Evolutionary conservation across 129 eudicot genomes (phyloP), one percentile per base, ranked within the genome.

Genomic region (Tagetes erecta): DNA sequence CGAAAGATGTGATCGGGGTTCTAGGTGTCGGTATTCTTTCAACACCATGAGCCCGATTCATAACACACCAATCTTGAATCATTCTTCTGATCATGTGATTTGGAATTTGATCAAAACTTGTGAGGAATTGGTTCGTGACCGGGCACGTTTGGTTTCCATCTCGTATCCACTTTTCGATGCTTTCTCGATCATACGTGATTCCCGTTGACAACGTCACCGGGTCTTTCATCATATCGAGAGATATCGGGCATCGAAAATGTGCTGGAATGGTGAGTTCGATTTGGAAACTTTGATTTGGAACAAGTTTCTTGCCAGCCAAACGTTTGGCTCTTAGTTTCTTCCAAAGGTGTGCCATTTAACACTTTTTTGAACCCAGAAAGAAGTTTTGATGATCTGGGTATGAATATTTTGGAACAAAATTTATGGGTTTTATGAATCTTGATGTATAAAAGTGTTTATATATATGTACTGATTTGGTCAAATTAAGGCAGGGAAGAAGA

Each of bases 61-160:
- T 78, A 0, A 94, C 99, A 39, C 97, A 94, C 99, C 99, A 94
- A 49, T 86, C 96, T 68, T 94, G 97, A 47, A 94, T 94, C 97
- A 94, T 88, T 65, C 86, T 81, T 34, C 99, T 71, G 13, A 91
- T 68, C 70, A 84, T 65, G 58, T 91, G 96, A 76, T 91, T 94
- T 3, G 99, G 99, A 3, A 82, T 77, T 9, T 52, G 83, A 8
- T 90, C 97, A 42, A 85, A 78, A 49, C 35, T 77, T 1, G 36
- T 30, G 45, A 94, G 68, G 6, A 78, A 75, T 69, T 85, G 94
- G 58, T 88, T 91, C 1, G 97, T 95, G 36, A 88, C 90, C 0
- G 99, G 99, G 41, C 99, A 95, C 5, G 94, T 94, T 37, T 73
- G 69, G n/a, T 85, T 83, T 7, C 97, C 92, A 6, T 80, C 79